phyloP scores from a whole-genome alignment of 805 yeast species.

The Kuraishia ogatae region DNA sequence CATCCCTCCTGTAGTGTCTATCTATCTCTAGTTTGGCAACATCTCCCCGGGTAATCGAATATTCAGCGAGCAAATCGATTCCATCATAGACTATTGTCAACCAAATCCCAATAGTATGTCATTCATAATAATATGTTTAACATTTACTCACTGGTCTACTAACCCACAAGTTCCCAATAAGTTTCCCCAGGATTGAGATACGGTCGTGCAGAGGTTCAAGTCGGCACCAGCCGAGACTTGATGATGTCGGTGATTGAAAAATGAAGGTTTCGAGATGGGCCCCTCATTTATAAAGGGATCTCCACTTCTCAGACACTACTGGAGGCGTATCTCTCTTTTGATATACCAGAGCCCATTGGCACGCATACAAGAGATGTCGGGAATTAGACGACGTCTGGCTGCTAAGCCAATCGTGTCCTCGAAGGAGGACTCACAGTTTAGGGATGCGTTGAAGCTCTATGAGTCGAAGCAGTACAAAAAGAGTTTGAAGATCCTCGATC shows the following conservation, averaged over 20 bases:
- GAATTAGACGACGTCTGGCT: background rate
- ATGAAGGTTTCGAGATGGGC: background rate
- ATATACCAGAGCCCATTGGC: background rate
- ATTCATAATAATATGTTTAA: too few relatives aligned
- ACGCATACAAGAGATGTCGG: background rate
- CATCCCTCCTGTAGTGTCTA: too few relatives aligned
- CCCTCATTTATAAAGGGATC: background rate
- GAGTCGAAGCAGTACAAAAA: conserved; percentile 85
- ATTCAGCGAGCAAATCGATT: too few relatives aligned
- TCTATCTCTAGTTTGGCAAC: too few relatives aligned
- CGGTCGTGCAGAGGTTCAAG: background rate
- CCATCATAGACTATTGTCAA: too few relatives aligned
- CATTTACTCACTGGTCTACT: too few relatives aligned
- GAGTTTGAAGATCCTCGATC: conserved; percentile 68
- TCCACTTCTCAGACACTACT: background rate
- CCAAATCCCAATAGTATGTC: too few relatives aligned
- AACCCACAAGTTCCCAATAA: too few relatives aligned
- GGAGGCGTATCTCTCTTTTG: background rate
- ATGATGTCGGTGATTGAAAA: background rate
- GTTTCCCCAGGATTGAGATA: too few relatives aligned
- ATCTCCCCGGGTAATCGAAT: too few relatives aligned
- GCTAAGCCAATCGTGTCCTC: background rate
- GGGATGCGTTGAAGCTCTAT: conserved; percentile 74
- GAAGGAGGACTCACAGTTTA: conserved; percentile 71
- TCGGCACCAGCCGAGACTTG: background rate